Conservation (phyloP, 2,329 filamentous ascomycete genomes). For the Microdochium trichocladiopsis region DNA sequence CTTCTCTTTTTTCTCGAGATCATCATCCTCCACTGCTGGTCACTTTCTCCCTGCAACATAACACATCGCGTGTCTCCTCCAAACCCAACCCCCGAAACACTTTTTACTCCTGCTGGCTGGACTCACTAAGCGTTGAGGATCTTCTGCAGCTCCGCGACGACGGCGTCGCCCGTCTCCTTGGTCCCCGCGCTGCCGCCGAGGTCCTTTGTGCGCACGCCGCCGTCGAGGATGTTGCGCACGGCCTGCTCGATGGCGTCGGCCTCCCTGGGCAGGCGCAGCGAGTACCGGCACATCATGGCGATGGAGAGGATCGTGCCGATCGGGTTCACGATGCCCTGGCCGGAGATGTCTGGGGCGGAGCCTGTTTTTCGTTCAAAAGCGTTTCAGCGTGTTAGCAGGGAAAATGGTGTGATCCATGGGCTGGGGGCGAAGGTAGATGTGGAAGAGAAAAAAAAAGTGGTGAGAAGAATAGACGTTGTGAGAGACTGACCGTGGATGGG, state of each 20-base stretch:
- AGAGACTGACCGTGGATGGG: conserved; percentile 77
- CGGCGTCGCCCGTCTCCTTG: conserved; percentile 69
- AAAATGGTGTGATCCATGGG: too few relatives aligned
- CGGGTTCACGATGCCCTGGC: conserved; percentile 86
- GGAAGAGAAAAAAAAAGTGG: not conserved
- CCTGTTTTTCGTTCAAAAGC: conserved; percentile 34
- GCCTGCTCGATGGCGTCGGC: conserved; percentile 75
- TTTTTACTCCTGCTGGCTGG: too few relatives aligned
- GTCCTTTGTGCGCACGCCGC: conserved; percentile 72
- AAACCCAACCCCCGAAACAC: too few relatives aligned
- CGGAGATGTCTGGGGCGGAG: conserved; percentile 88
- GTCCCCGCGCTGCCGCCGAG: conserved; percentile 74
- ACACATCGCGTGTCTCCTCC: too few relatives aligned
- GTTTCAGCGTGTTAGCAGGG: too few relatives aligned
- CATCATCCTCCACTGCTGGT: conserved; percentile 3
- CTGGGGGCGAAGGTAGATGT: not conserved
- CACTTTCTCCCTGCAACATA: too few relatives aligned
- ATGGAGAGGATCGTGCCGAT: conserved; percentile 86
- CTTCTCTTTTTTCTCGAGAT: not conserved
- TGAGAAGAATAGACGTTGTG: too few relatives aligned
- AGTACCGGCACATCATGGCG: conserved; percentile 95
- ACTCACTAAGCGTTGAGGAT: conserved; percentile 45
- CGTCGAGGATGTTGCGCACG: conserved; percentile 73
- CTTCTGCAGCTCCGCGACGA: conserved; percentile 66
- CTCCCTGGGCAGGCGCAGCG: conserved; percentile 70